Evolutionary conservation across 2,329 filamentous ascomycete species (phyloP), one percentile per base, ranked within the genome.

Genomic region (Fusarium poae): DNA sequence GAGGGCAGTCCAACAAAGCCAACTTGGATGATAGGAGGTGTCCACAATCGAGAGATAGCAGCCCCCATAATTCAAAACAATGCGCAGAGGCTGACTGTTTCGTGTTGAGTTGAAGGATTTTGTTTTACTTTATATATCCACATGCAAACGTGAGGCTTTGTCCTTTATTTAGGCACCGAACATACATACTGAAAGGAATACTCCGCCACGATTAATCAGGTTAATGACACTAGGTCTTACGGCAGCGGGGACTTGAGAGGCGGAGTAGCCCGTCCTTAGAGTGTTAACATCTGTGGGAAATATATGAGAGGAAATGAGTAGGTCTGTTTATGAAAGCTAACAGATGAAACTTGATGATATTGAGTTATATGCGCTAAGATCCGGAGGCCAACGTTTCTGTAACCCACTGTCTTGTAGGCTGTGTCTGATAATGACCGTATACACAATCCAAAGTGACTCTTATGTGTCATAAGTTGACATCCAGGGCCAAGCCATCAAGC

Each of bases 11-110:
- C 52, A 1, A 64, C 23, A 0, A 67, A 5, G 1, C 15, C 58
- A 1, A 68, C n/a, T 6, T 16, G 3, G 6, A 64, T 44, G 1
- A 20, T 23, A 0, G 5, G 1, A 0, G 39, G 64, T 0, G 16
- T 16, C 64, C 46, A 68, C 21, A 64, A 2, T 9, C 34, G 48
- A 3, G 64, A 67, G 10, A 67, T 0, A 9, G 23, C 16, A 3
- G 39, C 46, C 20, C 64, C 64, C 51, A 60, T 65, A 1, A 9
- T 16, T 12, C 2, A 6, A 23, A 10, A 13, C 12, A 2, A 15
- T 11, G 15, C 7, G 21, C 20, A 12, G 12, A 27, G 20, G 1
- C 1, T 20, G 25, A 18, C 4, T 40, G 5, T 6, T 27, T 16
- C 4, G 5, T 25, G 11, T 12, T 15, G 4, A 3, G 15, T 13